Evolutionary conservation across 208 protist species (phyloP).

Genomic region (Crithidia expoeki): DNA sequence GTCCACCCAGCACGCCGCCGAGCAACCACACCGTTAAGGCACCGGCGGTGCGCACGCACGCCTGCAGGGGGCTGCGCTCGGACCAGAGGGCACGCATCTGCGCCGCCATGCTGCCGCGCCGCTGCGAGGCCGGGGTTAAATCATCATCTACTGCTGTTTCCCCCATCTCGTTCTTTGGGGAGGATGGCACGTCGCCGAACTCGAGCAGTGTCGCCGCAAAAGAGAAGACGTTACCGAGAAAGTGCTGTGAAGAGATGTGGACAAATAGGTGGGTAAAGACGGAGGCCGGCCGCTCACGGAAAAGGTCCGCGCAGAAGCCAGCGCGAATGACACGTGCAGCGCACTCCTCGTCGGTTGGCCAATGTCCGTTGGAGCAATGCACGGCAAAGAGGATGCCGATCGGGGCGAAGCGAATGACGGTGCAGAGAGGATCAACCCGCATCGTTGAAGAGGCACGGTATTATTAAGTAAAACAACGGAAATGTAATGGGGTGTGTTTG

Average conservation of each 20-base stretch:
- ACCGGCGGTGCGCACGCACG: conserved; percentile 33
- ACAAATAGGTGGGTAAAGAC: conserved; percentile 72
- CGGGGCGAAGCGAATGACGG: conserved; percentile 51
- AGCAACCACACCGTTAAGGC: conserved; percentile 53
- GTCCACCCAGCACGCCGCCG: conserved; percentile 54
- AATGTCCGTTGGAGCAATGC: conserved; percentile 47
- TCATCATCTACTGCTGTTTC: neutral
- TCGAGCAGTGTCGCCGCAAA: conserved; percentile 55
- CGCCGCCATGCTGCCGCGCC: conserved; percentile 1
- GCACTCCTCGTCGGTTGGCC: conserved; percentile 51
- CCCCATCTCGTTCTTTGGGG: conserved; percentile 27
- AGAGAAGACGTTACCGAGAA: conserved; percentile 50
- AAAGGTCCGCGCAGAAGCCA: conserved; percentile 49
- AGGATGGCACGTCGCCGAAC: conserved; percentile 38
- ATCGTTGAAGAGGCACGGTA: conserved; percentile 8
- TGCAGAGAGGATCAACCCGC: conserved; percentile 35
- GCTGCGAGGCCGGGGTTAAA: neutral
- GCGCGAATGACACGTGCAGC: conserved; percentile 41
- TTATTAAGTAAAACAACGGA: too few relatives aligned
- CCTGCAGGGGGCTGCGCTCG: conserved; percentile 11
- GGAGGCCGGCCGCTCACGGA: conserved; percentile 32
- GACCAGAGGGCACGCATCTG: conserved; percentile 13
- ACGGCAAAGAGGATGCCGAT: conserved; percentile 54
- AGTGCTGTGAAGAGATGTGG: conserved; percentile 53
- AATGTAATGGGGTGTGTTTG: too few relatives aligned